These are phyloP conservation scores for Tieghemostelium lacteum DNA, from an alignment of 78 protist species.

Conservation along the genomic window DNA sequence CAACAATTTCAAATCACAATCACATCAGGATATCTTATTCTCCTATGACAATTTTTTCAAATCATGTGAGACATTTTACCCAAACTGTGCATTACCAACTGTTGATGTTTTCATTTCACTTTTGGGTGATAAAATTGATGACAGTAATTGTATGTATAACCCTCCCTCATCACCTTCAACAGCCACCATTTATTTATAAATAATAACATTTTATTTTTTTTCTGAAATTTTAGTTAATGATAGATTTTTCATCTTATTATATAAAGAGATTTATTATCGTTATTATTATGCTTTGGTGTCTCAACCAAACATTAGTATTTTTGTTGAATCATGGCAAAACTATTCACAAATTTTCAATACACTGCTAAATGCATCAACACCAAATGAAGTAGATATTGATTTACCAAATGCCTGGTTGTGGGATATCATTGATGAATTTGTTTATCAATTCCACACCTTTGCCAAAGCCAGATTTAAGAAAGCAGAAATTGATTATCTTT, in stretches of 20 bases:
- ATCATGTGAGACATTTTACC: slow-evolving; percentile 62
- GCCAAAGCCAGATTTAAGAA: slow-evolving; percentile 82
- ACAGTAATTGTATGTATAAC: slow-evolving; percentile 19
- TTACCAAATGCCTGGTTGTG: slow-evolving; percentile 95
- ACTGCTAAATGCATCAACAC: slow-evolving; percentile 75
- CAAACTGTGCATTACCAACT: slow-evolving; percentile 70
- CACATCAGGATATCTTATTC: slow-evolving; percentile 58
- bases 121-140: slow-evolving; percentile 65
- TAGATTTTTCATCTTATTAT: slow-evolving; percentile 84
- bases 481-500: slow-evolving; percentile 61
- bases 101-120: slow-evolving; percentile 29
- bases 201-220: not conserved
- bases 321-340: slow-evolving; percentile 88
- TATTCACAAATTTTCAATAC: slow-evolving; percentile 87
- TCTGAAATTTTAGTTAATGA: slow-evolving; percentile 20
- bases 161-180: not conserved
- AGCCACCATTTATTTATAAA: not conserved
- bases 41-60: slow-evolving; percentile 64
- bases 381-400: slow-evolving; percentile 77
- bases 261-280: slow-evolving; percentile 95
- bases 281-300: slow-evolving; percentile 87
- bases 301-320: slow-evolving; percentile 79
- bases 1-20: slow-evolving; percentile 67
- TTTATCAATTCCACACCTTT: slow-evolving; percentile 94
- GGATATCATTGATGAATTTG: slow-evolving; percentile 96